Evolutionary conservation across 495 filamentous ascomycete species (phyloP), one percentile per base, ranked within the genome.

Genomic region (Umbilicaria muhlenbergii): DNA sequence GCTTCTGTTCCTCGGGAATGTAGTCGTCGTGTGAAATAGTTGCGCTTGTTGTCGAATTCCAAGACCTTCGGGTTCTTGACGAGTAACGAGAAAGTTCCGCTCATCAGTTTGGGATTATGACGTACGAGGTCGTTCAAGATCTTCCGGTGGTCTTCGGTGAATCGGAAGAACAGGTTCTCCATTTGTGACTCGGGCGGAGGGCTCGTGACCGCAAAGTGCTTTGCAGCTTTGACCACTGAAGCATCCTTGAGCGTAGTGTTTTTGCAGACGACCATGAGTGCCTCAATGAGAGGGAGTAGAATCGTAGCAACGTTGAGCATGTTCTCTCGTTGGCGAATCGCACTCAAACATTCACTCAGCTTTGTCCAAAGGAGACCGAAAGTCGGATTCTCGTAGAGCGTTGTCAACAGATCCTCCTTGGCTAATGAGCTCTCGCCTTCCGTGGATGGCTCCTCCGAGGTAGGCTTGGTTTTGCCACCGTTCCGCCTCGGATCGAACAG

Each of bases 21-120:
- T 15, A 99, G 72, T 50, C 83, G 83, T 36, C 92, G 83, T 59
- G 74, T 95, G 68, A 99, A 99, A 72, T 91, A 99, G 60, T 92
- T 95, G 52, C 92, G 88, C 71, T 99, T 99, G 66, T 96, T 99
- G 60, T 99, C 91, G 54, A 99, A 99, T 52, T 99, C 91, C 38
- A 99, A 64, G 12, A 99, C 91, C 72, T 95, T 96, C 37, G 91
- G 92, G 54, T 99, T 99, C 67, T 94, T 94, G 49, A 95, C 88
- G 21, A 99, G 67, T 33, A 95, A 68, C 7, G 88, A 87, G 62
- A 99, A 94, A 12, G 87, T 92, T 35, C 88, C 91, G 49, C 88
- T 94, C 91, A 99, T 99, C 48, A 99, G 75, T 53, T 93, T 88
- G 28, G 91, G 91, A 48, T 91, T 96, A 49, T 92, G 83, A 32